Percentiles rank a stretch among this genome's conserved stretches.
phyloP scores from a whole-genome alignment of 1,284 basidiomycete species.

The Phellinidium pouzarii region DNA sequence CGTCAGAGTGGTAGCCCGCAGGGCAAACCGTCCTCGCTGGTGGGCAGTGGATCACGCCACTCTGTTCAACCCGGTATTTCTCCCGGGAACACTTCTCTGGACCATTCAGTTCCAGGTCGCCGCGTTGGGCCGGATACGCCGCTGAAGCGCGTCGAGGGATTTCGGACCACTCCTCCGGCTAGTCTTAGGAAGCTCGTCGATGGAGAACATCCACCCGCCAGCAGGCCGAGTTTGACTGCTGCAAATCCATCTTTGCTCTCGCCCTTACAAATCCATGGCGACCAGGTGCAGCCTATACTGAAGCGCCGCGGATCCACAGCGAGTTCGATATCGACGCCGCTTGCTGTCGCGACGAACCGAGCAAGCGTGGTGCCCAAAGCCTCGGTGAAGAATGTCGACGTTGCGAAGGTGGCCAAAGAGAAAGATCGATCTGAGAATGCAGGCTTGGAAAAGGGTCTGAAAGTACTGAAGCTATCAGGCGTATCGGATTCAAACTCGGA shows the following conservation, averaged over 20 bases:
- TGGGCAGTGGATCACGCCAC: slow-evolving; percentile 33
- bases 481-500: slow-evolving; percentile 38
- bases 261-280: not conserved
- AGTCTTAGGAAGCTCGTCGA: slow-evolving; percentile 14
- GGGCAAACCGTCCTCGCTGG: slow-evolving; percentile 27
- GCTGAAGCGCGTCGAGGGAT: slow-evolving; percentile 18
- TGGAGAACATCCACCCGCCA: slow-evolving; percentile 1
- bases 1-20: slow-evolving; percentile 12
- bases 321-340: not conserved
- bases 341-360: slow-evolving; percentile 15
- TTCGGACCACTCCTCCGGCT: slow-evolving; percentile 16
- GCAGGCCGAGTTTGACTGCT: not conserved
- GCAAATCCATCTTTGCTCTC: not conserved
- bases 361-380: slow-evolving; percentile 7
- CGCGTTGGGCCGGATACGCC: slow-evolving; percentile 13
- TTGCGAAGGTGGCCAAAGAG: not conserved
- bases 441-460: slow-evolving; percentile 14
- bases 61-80: slow-evolving; percentile 32
- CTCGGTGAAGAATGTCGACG: not conserved
- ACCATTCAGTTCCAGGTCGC: slow-evolving; percentile 5
- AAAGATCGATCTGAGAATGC: slow-evolving; percentile 7
- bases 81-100: slow-evolving; percentile 26
- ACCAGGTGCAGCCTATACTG: not conserved
- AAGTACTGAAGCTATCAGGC: slow-evolving; percentile 4
- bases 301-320: slow-evolving; percentile 11